A percentile compares a stretch with the other conserved stretches of the same genome.
phyloP scores from a whole-genome alignment of 129 eudicot genomes.

The Flaveria trinervia region DNA sequence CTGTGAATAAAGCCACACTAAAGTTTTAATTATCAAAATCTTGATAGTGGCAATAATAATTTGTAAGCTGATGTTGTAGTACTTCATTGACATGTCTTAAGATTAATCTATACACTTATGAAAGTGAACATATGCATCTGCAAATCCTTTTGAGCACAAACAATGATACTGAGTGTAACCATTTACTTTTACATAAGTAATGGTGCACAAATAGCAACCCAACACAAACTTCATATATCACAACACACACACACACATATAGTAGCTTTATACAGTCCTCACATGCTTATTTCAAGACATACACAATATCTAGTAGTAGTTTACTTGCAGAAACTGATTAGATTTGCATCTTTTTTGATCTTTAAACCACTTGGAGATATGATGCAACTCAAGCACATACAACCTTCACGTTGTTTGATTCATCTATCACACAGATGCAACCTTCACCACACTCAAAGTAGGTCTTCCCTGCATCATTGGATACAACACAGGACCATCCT shows the following conservation, averaged over 20 bases:
- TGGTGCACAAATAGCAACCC: background rate
- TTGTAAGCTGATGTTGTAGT: constrained; percentile 1
- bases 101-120: background rate
- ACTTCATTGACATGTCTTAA: background rate
- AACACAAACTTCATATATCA: constrained; percentile 14
- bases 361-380: background rate
- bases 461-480: constrained; percentile 35
- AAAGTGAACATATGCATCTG: background rate
- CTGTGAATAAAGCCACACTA: background rate
- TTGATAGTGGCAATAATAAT: background rate
- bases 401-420: constrained; percentile 33
- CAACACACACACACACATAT: background rate
- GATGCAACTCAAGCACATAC: constrained; percentile 26
- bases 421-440: constrained; percentile 31
- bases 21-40: background rate
- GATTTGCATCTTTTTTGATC: background rate
- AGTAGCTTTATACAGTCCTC: background rate
- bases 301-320: constrained; percentile 6
- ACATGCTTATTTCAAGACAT: constrained; percentile 19
- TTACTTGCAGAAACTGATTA: background rate
- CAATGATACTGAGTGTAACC: background rate
- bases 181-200: background rate
- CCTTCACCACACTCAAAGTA: constrained; percentile 40
- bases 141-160: background rate
- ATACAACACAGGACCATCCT: constrained; percentile 40